A percentile compares a stretch with the other conserved stretches of the same genome.
Evolutionary conservation across 1,284 basidiomycete species (phyloP).

Genomic region (Ceratobasidium sp.): DNA sequence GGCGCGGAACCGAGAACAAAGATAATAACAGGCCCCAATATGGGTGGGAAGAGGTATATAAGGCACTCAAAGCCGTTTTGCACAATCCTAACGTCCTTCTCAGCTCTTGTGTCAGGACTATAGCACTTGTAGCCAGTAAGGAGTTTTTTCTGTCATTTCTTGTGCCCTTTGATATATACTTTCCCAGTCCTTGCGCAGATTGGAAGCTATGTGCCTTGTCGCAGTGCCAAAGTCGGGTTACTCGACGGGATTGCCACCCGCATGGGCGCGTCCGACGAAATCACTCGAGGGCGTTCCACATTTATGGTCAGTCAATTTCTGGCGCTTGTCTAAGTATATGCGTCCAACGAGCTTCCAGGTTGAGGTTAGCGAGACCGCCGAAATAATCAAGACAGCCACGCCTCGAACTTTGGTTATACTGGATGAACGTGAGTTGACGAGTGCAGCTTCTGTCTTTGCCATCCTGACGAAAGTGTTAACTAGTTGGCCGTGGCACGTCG

Average conservation of each 20-base stretch:
- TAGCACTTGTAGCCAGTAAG: constrained; percentile 51
- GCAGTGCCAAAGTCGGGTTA: constrained; percentile 75
- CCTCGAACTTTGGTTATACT: constrained; percentile 83
- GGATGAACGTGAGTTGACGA: constrained; percentile 64
- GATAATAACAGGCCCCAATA: constrained; percentile 75
- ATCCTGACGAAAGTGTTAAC: background rate
- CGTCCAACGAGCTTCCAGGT: constrained; percentile 63
- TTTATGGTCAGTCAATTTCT: constrained; percentile 69
- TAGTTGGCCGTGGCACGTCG: constrained; percentile 74
- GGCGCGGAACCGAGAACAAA: constrained; percentile 67
- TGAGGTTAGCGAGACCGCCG: constrained; percentile 93
- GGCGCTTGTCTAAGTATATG: constrained; percentile 80
- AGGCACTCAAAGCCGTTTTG: too few species aligned
- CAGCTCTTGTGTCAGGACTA: constrained; percentile 64
- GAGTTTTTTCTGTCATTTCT: constrained; percentile 65
- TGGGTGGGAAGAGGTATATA: constrained; percentile 43
- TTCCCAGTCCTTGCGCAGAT: constrained; percentile 66
- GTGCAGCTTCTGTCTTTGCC: constrained; percentile 61
- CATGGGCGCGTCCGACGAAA: constrained; percentile 71
- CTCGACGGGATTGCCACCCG: constrained; percentile 88
- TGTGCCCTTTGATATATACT: constrained; percentile 73
- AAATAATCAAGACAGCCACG: constrained; percentile 84
- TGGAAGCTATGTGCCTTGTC: constrained; percentile 72
- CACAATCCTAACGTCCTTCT: too few species aligned
- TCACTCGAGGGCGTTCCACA: constrained; percentile 53